Conservation (phyloP, 371 early-diverging fungal species). For the Racocetra persica region DNA sequence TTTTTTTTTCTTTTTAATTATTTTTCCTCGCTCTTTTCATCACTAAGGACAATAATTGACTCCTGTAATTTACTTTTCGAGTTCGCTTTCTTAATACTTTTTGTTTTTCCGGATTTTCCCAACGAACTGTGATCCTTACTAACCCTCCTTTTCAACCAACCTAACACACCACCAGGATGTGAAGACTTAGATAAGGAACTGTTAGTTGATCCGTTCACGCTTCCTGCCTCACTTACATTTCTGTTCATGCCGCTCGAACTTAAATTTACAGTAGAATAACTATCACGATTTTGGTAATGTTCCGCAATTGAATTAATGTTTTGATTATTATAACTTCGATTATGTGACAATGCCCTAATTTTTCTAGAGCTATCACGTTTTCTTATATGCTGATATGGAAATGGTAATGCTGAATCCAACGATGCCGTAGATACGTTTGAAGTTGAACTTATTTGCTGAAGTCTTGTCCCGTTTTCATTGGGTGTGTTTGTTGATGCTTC, state of each 20-base stretch:
- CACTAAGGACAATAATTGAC: no score
- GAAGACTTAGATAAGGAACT: neutral
- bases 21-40: no score
- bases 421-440: slow-evolving; percentile 10
- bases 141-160: neutral
- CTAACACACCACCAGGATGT: neutral
- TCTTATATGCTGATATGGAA: slow-evolving; percentile 34
- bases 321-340: slow-evolving; percentile 20
- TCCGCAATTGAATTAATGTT: slow-evolving; percentile 10
- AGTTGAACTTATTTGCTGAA: neutral
- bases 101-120: no score
- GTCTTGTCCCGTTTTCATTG: neutral
- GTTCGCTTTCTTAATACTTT: no score
- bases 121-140: no score
- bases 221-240: neutral
- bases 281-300: neutral
- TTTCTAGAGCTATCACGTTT: slow-evolving; percentile 20
- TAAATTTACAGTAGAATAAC: neutral
- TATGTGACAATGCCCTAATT: neutral
- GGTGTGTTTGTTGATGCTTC: neutral
- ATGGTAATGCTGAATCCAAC: neutral
- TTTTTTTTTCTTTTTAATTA: no score
- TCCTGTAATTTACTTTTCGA: no score
- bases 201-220: no score
- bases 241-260: neutral